phyloP scores from a whole-genome alignment of 106 monocot genomes.

The Allium cepa region DNA sequence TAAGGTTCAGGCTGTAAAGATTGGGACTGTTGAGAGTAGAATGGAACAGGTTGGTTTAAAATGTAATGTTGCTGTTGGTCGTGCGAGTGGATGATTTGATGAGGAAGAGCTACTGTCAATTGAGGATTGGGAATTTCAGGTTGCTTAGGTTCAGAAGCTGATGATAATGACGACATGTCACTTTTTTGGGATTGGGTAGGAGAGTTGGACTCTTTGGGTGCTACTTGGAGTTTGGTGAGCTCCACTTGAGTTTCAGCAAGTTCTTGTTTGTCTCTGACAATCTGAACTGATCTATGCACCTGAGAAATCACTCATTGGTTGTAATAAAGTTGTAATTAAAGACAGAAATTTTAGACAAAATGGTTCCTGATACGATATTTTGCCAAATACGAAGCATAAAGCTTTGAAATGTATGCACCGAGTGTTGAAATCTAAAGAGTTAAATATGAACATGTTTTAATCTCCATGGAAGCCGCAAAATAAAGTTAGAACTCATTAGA shows the following conservation, averaged over 20 bases:
- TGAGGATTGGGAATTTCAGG: conserved; percentile 48
- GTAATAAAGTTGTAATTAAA: neutral
- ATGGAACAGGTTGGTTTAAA: conserved; percentile 23
- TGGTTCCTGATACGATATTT: neutral
- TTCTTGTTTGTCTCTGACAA: conserved; percentile 89
- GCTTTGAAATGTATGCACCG: neutral
- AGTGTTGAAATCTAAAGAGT: neutral
- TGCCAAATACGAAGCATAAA: neutral
- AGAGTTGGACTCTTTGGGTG: conserved; percentile 40
- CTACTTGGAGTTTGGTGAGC: conserved; percentile 60
- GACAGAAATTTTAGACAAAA: neutral
- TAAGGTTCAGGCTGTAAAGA: conserved; percentile 41
- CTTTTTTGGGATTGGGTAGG: conserved; percentile 16
- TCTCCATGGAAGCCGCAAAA: no score
- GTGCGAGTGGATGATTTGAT: conserved; percentile 10
- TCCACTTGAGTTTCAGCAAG: conserved; percentile 87
- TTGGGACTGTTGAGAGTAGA: conserved; percentile 28
- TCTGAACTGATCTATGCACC: conserved; percentile 91
- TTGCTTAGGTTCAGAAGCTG: conserved; percentile 33
- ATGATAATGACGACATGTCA: conserved; percentile 25
- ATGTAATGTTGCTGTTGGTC: neutral
- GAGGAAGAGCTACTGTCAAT: conserved; percentile 59
- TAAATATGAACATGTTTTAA: no score
- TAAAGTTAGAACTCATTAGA: no score
- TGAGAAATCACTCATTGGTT: conserved; percentile 3